Evolutionary conservation across 2,329 filamentous ascomycete species (phyloP).

Genomic region (Hypoxylon sp.): DNA sequence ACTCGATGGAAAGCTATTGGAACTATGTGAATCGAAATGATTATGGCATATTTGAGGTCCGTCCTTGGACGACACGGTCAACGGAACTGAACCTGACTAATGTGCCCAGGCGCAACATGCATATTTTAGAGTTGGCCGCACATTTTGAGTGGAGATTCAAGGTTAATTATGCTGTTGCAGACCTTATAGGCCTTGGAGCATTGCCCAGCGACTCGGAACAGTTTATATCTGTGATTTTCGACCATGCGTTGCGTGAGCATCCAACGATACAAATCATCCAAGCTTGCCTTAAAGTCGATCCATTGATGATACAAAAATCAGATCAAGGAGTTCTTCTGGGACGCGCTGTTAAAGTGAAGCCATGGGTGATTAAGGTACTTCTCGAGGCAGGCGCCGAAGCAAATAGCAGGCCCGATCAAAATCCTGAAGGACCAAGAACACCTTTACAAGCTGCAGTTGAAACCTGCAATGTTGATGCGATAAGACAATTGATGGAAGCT

Average conservation of each 20-base stretch:
- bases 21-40: not conserved
- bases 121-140: not conserved
- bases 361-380: no score
- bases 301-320: not conserved
- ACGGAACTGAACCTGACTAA: not conserved
- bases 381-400: not conserved
- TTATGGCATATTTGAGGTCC: not conserved
- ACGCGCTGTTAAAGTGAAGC: no score
- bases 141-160: not conserved
- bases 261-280: not conserved
- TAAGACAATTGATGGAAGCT: not conserved
- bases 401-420: not conserved
- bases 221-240: not conserved
- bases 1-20: not conserved
- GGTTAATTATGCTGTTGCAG: not conserved
- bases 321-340: no score
- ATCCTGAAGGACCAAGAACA: not conserved
- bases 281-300: not conserved
- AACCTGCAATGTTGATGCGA: not conserved
- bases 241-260: not conserved
- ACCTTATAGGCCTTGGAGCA: not conserved
- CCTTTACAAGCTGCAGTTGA: slow-evolving; percentile 10
- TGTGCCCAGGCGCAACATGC: not conserved
- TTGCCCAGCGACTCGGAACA: not conserved
- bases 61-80: not conserved